Percentiles rank a stretch among this genome's conserved stretches.
Conservation (phyloP, 2,329 filamentous ascomycete species). For the Hymenotorrendiella dingleyae region DNA sequence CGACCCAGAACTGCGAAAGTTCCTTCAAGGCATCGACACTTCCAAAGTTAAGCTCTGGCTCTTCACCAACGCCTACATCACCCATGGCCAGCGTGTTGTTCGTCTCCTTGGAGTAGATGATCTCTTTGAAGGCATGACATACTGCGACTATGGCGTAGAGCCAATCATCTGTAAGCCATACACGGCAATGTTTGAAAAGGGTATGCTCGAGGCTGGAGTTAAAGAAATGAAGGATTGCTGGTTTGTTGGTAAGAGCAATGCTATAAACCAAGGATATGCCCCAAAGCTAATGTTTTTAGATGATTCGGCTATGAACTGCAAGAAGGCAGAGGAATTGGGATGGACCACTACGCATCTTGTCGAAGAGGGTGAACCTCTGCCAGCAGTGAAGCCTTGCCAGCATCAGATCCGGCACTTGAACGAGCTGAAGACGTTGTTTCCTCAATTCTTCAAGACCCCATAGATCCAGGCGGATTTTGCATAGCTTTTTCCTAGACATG, state of each 20-base stretch:
- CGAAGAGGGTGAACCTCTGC: slow-evolving; percentile 64
- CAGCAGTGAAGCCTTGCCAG: slow-evolving; percentile 59
- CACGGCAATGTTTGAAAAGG: slow-evolving; percentile 77
- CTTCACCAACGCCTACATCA: slow-evolving; percentile 93
- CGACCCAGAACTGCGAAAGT: slow-evolving; percentile 63
- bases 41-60: slow-evolving; percentile 86
- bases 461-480: background rate
- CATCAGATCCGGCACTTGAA: slow-evolving; percentile 70
- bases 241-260: slow-evolving; percentile 69
- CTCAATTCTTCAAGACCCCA: slow-evolving; percentile 71
- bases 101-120: slow-evolving; percentile 76
- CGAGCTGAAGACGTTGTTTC: slow-evolving; percentile 71
- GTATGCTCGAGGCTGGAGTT: slow-evolving; percentile 77
- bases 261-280: background rate
- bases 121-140: slow-evolving; percentile 90
- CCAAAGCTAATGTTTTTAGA: slow-evolving; percentile 44
- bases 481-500: background rate
- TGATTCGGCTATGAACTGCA: slow-evolving; percentile 80
- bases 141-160: slow-evolving; percentile 74
- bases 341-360: slow-evolving; percentile 86
- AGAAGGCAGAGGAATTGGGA: slow-evolving; percentile 68
- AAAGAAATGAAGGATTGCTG: slow-evolving; percentile 68
- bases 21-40: slow-evolving; percentile 78
- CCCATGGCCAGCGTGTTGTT: slow-evolving; percentile 77
- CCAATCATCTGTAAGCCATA: slow-evolving; percentile 85